A percentile compares a stretch with the other conserved stretches of the same genome.
Conservation (phyloP, 2,329 filamentous ascomycete genomes). For the Neofusicoccum sp. region DNA sequence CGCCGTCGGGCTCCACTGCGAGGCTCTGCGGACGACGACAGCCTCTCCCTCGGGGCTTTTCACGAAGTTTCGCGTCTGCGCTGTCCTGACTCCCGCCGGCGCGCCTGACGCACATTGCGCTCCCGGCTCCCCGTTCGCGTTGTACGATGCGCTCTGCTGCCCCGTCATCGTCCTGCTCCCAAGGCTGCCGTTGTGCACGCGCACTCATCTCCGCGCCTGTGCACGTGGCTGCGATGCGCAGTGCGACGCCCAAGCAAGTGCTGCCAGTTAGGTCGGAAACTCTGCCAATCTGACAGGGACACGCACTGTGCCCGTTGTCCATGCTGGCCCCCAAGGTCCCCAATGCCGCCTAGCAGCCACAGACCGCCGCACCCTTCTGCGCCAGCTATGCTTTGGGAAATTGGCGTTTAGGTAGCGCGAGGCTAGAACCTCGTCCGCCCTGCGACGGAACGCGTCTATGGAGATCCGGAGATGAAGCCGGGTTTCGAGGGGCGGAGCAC, state of each 20-base stretch:
- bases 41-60: neutral
- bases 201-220: slow-evolving; percentile 16
- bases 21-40: slow-evolving; percentile 4
- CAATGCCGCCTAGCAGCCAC: slow-evolving; percentile 14
- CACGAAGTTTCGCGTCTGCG: slow-evolving; percentile 1
- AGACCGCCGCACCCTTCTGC: neutral
- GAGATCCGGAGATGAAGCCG: slow-evolving; percentile 17
- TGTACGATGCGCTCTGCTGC: neutral
- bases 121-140: slow-evolving; percentile 11
- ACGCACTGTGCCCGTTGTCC: slow-evolving; percentile 9
- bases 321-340: slow-evolving; percentile 3
- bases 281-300: slow-evolving; percentile 21
- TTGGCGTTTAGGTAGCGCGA: slow-evolving; percentile 12
- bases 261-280: slow-evolving; percentile 16
- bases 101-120: slow-evolving; percentile 17
- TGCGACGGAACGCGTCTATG: slow-evolving; percentile 1
- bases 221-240: slow-evolving; percentile 20
- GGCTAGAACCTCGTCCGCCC: slow-evolving; percentile 2
- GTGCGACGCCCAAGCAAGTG: slow-evolving; percentile 18
- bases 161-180: slow-evolving; percentile 14
- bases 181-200: neutral
- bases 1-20: slow-evolving; percentile 13
- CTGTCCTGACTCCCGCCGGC: slow-evolving; percentile 6
- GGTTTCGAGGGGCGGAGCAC: slow-evolving; percentile 12
- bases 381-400: slow-evolving; percentile 5